A percentile compares a stretch with the other conserved stretches of the same genome.
These are phyloP conservation scores for Apophysomyces ossiformis DNA, from an alignment of 371 early-diverging fungal genomes.

Conservation along the genomic window DNA sequence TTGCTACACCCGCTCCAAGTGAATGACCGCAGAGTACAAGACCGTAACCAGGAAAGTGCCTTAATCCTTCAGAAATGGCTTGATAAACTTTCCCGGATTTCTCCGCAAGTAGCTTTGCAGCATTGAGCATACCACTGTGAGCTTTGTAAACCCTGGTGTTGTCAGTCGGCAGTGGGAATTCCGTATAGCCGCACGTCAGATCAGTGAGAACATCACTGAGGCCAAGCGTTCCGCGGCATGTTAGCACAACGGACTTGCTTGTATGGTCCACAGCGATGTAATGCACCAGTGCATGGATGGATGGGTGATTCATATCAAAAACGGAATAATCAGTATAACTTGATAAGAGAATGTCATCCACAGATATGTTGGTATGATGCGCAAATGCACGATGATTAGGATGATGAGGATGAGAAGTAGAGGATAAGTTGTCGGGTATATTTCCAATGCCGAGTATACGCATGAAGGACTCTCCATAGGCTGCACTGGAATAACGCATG, in stretches of 20 bases:
- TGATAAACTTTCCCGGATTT: conserved; percentile 69
- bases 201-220: conserved; percentile 88
- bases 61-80: conserved; percentile 67
- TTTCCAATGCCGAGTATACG: conserved; percentile 78
- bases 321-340: conserved; percentile 58
- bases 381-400: conserved; percentile 78
- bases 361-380: conserved; percentile 66
- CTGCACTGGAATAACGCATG: conserved; percentile 78
- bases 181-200: conserved; percentile 79
- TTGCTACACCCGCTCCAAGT: conserved; percentile 81
- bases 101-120: conserved; percentile 69
- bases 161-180: conserved; percentile 56
- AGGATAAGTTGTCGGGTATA: conserved; percentile 52
- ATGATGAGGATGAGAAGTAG: conserved; percentile 51
- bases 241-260: conserved; percentile 76
- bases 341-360: conserved; percentile 69
- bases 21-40: conserved; percentile 83
- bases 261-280: conserved; percentile 85
- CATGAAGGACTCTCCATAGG: conserved; percentile 87
- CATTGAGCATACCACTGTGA: conserved; percentile 81
- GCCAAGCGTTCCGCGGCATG: conserved; percentile 91
- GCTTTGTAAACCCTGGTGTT: conserved; percentile 50
- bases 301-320: conserved; percentile 48
- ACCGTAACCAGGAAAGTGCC: conserved; percentile 71
- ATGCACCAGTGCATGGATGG: conserved; percentile 79